Evolutionary conservation across 164 flowering plant species (phyloP).

Genomic region (Stephania cephalantha): DNA sequence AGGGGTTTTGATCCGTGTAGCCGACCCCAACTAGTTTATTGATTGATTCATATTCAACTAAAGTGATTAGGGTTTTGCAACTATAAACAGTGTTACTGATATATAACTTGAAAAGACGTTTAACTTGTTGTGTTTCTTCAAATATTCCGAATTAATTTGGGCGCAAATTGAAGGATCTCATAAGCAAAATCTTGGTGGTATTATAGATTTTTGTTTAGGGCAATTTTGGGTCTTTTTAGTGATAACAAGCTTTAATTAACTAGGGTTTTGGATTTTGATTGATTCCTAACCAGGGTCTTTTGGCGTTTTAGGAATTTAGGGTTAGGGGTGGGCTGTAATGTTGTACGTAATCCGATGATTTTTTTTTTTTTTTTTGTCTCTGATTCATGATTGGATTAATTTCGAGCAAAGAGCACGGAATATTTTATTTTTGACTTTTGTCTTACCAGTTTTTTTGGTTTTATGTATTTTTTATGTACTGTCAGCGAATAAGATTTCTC

Average conservation of each 20-base stretch:
- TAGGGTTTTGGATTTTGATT: neutral
- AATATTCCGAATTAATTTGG: neutral
- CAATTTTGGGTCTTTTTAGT: neutral
- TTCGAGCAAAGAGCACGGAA: conserved; percentile 1
- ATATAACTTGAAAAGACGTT: too few relatives aligned
- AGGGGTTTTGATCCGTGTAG: too few relatives aligned
- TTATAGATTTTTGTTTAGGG: neutral
- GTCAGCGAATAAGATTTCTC: neutral
- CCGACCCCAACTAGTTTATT: too few relatives aligned
- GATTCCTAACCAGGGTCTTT: neutral
- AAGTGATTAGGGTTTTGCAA: too few relatives aligned
- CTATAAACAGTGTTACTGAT: too few relatives aligned
- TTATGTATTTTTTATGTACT: neutral
- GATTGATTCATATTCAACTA: too few relatives aligned
- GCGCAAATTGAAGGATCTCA: neutral
- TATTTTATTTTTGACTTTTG: neutral
- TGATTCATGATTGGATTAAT: conserved; percentile 9
- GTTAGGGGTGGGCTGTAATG: neutral
- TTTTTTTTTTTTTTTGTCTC: neutral
- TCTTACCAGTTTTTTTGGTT: neutral
- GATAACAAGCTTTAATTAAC: neutral
- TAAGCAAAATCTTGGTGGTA: neutral
- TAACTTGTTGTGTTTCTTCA: neutral
- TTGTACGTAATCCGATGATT: neutral
- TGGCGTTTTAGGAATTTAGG: neutral